phyloP scores from a whole-genome alignment of 768 basidiomycete species.

The Omphalotus guepiniiformis region DNA sequence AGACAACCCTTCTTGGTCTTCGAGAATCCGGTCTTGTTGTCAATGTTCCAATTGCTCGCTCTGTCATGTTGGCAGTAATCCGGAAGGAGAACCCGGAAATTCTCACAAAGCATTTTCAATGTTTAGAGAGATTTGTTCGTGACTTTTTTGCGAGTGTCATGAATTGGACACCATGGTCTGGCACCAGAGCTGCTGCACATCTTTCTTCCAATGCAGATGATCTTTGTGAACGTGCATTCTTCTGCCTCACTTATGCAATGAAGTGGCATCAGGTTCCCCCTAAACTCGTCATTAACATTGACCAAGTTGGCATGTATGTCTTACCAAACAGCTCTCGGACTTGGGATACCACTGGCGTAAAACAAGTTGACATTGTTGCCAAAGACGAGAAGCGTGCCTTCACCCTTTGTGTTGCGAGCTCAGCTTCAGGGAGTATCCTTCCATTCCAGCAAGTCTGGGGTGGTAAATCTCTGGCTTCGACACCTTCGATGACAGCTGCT shows the following conservation, averaged over 20 bases:
- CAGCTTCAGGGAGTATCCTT: slow-evolving; percentile 19
- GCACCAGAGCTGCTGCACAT: slow-evolving; percentile 10
- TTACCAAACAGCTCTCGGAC: slow-evolving; percentile 8
- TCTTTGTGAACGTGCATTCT: background rate
- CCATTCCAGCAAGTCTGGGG: slow-evolving; percentile 29
- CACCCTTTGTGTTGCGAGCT: slow-evolving; percentile 22
- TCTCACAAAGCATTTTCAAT: slow-evolving; percentile 12
- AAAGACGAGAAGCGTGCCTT: slow-evolving; percentile 19
- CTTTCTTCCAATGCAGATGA: slow-evolving; percentile 12
- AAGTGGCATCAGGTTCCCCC: slow-evolving; percentile 12
- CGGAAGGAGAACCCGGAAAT: slow-evolving; percentile 5
- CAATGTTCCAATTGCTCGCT: slow-evolving; percentile 9
- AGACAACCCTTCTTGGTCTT: slow-evolving; percentile 11
- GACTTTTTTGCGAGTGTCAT: background rate
- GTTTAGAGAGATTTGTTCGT: slow-evolving; percentile 14
- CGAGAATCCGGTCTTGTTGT: slow-evolving; percentile 13
- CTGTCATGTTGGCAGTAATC: slow-evolving; percentile 16
- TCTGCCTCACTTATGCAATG: slow-evolving; percentile 6
- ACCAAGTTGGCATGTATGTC: slow-evolving; percentile 11
- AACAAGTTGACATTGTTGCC: slow-evolving; percentile 16
- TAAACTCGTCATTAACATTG: slow-evolving; percentile 12
- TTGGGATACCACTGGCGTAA: slow-evolving; percentile 8
- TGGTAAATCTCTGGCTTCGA: slow-evolving; percentile 13
- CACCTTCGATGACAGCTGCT: slow-evolving; percentile 9
- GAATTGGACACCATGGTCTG: slow-evolving; percentile 4